Evolutionary conservation across 345 rosid genomes (phyloP), one percentile per base, ranked within the genome.

Genomic region (Psidium guajava): DNA sequence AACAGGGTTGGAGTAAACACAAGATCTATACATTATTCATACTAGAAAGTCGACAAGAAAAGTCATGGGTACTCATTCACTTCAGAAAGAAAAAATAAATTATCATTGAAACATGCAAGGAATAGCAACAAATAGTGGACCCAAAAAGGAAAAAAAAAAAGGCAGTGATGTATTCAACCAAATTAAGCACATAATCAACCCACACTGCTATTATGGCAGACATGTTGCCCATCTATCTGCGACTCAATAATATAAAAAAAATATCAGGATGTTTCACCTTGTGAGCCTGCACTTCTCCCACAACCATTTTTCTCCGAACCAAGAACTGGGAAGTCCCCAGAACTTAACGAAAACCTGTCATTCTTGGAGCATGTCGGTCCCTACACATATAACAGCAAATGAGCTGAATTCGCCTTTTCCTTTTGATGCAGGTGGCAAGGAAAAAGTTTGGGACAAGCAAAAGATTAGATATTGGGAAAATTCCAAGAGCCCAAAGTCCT

Each of bases 261-360:
- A 32, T 69, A 36, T 36, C 80, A 36, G 80, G 47, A 69, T 24
- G 20, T 18, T 36, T 84, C 85, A 97, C 98, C 99, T 94, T 93
- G 94, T 80, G 93, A 90, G 69, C 87, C 94, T 11, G 87, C 8
- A 88, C 89, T 90, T 87, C 91, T 94, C 75, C 87, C 94, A 86
- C 93, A 89, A 87, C 85, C 86, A 81, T 91, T 96, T 84, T 91
- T 97, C 80, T 96, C 97, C n/a, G 97, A 90, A 82, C 98, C 98
- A 87, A 98, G 99, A 14, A 94, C 91, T 49, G 99, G 99, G 88
- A 98, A 98, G 91, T 98, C 99, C 86, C 98, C 97, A 82, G 99
- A 90, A 75, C 94, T 89, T 89, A 95, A 91, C 86, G 99, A 93
- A 92, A 98, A 98, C 81, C 92, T 95, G 83, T 93, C 98, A 82